Evolutionary conservation across 352 stramenopile species (phyloP).

Genomic region (Globisporangium carolinianum): DNA sequence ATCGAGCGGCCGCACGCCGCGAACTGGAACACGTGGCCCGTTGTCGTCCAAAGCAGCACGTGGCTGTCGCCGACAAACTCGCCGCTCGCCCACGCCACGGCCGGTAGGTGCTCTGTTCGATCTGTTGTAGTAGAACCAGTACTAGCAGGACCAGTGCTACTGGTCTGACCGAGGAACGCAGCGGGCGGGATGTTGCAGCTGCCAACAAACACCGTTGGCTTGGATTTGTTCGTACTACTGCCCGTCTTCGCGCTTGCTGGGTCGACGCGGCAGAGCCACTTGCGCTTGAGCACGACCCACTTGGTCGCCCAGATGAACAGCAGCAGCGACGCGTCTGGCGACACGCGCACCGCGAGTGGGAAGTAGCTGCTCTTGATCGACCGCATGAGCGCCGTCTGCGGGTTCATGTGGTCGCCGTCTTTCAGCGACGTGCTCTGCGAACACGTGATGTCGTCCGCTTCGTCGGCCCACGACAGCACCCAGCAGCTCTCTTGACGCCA

Average conservation of each 20-base stretch:
- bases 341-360: slow-evolving; percentile 47
- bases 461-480: slow-evolving; percentile 80
- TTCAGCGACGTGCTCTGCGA: slow-evolving; percentile 77
- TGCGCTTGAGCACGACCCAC: slow-evolving; percentile 70
- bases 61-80: slow-evolving; percentile 57
- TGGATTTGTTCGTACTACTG: slow-evolving; percentile 15
- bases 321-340: slow-evolving; percentile 46
- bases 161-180: slow-evolving; percentile 17
- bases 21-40: slow-evolving; percentile 61
- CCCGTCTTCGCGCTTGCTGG: not conserved
- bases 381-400: slow-evolving; percentile 68
- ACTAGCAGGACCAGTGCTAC: not conserved
- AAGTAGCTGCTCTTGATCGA: slow-evolving; percentile 82
- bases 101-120: not conserved
- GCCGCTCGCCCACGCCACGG: slow-evolving; percentile 51
- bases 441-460: slow-evolving; percentile 79
- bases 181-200: slow-evolving; percentile 46
- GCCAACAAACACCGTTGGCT: slow-evolving; percentile 28
- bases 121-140: not conserved
- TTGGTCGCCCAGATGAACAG: slow-evolving; percentile 77
- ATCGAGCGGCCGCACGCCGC: slow-evolving; percentile 17
- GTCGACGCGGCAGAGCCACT: slow-evolving; percentile 62
- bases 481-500: slow-evolving; percentile 79
- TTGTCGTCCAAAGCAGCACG: slow-evolving; percentile 66
- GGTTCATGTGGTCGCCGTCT: slow-evolving; percentile 79